Evolutionary conservation across 345 rosid species (phyloP).

Genomic region (Aquilaria yunnanensis): DNA sequence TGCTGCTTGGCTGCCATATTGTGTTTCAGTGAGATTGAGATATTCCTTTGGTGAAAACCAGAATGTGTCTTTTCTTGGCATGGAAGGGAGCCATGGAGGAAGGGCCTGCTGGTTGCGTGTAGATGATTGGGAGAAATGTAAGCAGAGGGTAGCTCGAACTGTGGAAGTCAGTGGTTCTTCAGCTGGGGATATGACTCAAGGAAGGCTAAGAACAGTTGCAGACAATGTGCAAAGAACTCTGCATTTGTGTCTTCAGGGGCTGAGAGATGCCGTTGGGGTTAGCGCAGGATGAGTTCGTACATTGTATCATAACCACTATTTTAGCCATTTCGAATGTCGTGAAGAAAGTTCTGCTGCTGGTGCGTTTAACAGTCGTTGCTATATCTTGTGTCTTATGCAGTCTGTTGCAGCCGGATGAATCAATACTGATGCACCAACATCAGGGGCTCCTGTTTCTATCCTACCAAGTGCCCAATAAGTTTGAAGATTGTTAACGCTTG

Average conservation of each 20-base stretch:
- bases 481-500: no score
- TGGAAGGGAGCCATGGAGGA: slow-evolving; percentile 99
- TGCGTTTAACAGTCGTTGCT: no score
- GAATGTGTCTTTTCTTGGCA: slow-evolving; percentile 56
- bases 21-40: slow-evolving; percentile 83
- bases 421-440: no score
- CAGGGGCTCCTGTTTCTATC: no score
- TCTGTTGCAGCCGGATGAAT: no score
- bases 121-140: slow-evolving; percentile 96
- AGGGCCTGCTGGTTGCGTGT: slow-evolving; percentile 75
- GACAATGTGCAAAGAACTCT: slow-evolving; percentile 74
- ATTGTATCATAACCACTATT: no score
- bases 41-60: slow-evolving; percentile 70
- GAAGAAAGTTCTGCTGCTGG: no score
- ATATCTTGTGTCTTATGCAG: no score
- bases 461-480: no score
- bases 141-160: slow-evolving; percentile 62
- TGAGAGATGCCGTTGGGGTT: slow-evolving; percentile 45
- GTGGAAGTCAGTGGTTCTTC: slow-evolving; percentile 50
- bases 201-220: slow-evolving; percentile 72
- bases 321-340: no score
- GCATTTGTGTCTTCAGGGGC: slow-evolving; percentile 64
- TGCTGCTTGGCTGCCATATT: slow-evolving; percentile 97
- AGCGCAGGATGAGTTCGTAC: slow-evolving; percentile 10
- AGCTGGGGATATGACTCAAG: slow-evolving; percentile 53